Percentiles rank a stretch among this genome's conserved stretches.
These are phyloP conservation scores for Cicer chorassanicum DNA, from an alignment of 306 rosid species.

Conservation along the genomic window DNA sequence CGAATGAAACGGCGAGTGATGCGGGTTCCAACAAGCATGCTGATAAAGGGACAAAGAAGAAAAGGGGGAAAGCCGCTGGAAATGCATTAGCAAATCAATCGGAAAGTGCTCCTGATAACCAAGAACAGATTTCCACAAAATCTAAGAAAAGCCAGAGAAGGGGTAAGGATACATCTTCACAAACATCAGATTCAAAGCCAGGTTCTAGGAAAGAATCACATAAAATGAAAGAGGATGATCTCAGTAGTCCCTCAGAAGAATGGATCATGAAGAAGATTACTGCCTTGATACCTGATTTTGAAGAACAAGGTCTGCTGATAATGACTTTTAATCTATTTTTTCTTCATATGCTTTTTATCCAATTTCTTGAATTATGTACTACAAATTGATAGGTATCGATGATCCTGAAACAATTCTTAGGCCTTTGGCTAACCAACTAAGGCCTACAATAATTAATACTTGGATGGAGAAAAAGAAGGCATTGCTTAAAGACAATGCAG, in stretches of 20 bases:
- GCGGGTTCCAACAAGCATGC: constrained; percentile 61
- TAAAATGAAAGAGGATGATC: constrained; percentile 71
- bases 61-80: constrained; percentile 72
- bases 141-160: constrained; percentile 89
- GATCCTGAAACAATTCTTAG: constrained; percentile 72
- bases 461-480: constrained; percentile 92
- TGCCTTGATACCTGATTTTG: constrained; percentile 74
- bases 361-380: constrained; percentile 49
- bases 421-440: constrained; percentile 73
- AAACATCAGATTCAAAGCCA: constrained; percentile 63
- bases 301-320: constrained; percentile 78
- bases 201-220: constrained; percentile 71
- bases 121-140: constrained; percentile 65
- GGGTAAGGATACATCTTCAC: constrained; percentile 72
- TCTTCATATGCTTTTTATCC: constrained; percentile 32
- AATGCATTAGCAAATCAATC: constrained; percentile 50
- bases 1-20: constrained; percentile 61
- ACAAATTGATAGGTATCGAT: constrained; percentile 65
- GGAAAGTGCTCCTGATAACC: constrained; percentile 73
- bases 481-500: constrained; percentile 74
- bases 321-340: constrained; percentile 44
- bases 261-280: constrained; percentile 86
- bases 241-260: constrained; percentile 78
- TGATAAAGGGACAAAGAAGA: constrained; percentile 85
- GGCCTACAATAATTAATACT: constrained; percentile 75